Base-by-base conservation (phyloP, 148 eudicot genomes). In the Dysphania ambrosioides region DNA sequence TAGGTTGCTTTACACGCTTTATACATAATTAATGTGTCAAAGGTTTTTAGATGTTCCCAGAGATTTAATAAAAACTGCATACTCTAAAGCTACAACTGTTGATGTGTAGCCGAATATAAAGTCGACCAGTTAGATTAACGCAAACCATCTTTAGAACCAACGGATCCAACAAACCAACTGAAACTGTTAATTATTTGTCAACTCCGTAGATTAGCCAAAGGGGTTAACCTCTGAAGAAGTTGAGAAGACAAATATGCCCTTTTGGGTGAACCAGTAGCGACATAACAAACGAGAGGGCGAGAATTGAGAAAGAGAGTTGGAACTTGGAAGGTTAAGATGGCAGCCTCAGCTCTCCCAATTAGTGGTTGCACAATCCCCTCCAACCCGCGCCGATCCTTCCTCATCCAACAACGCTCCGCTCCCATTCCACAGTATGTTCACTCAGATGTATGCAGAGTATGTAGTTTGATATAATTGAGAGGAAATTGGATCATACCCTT, bases 371-470 rank as follows among this genome's bases (percentile, higher is more conserved):
- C 9, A 16, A 30, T 67, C 41, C 42, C 34, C 30, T 51, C 32
- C 9, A 35, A 34, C 23, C 40, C 61, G 15, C 63, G 40, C 29
- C 82, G 70, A 16, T 41, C 60, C 24, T 40, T 70, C n/a, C 36
- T 70, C 0, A 75, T 67, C 15, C 70, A 29, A 79, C 70, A 29
- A 79, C 71, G 36, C 23, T 59, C 76, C 9, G 0, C 79, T 71
- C 29, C 72, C 16, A 5, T 57, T 16, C 56, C 21, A 21, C 10
- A 71, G 82, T 80, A 57, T 75, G 79, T 70, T 70, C 70, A 26
- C 31, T 62, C 2, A 1, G 3, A 30, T 18, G 44, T 18, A 26
- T 40, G 15, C 16, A n/a, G 6, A 5, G 18, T 27, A 41, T 16
- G 6, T 11, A 61, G 19, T 61, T 41, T 60, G 5, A 29, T 19